Conservation (phyloP, 257 asterid genomes). For the Phtheirospermum japonicum region DNA sequence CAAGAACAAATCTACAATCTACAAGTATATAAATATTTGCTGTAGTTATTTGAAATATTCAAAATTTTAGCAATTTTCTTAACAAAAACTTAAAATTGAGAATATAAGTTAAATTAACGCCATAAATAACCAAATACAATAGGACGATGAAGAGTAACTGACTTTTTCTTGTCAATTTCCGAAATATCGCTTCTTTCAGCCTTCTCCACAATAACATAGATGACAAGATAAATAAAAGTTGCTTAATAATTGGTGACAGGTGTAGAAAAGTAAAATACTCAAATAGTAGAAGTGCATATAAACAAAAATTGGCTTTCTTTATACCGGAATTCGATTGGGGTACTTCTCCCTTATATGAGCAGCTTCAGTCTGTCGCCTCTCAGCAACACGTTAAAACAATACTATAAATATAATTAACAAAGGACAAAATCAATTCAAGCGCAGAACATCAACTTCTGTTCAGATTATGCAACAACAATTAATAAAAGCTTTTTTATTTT, state of each 20-base stretch:
- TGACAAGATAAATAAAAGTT: constrained; percentile 10
- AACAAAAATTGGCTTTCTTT: neutral
- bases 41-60: too few relatives aligned
- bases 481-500: neutral
- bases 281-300: neutral
- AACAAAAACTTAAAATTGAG: constrained; percentile 3
- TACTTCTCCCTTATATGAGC: constrained; percentile 98
- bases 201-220: constrained; percentile 82
- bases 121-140: neutral
- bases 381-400: constrained; percentile 40
- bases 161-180: constrained; percentile 73
- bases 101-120: neutral
- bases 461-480: neutral
- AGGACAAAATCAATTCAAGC: constrained; percentile 2
- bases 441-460: neutral
- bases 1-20: neutral
- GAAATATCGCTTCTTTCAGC: constrained; percentile 95
- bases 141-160: constrained; percentile 25
- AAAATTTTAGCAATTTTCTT: neutral
- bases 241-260: neutral
- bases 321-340: constrained; percentile 96
- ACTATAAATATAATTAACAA: neutral
- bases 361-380: constrained; percentile 99
- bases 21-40: too few relatives aligned
- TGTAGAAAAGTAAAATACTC: neutral